phyloP scores from a whole-genome alignment of 2,329 filamentous ascomycete species.

The Epicoccum sorghinum region DNA sequence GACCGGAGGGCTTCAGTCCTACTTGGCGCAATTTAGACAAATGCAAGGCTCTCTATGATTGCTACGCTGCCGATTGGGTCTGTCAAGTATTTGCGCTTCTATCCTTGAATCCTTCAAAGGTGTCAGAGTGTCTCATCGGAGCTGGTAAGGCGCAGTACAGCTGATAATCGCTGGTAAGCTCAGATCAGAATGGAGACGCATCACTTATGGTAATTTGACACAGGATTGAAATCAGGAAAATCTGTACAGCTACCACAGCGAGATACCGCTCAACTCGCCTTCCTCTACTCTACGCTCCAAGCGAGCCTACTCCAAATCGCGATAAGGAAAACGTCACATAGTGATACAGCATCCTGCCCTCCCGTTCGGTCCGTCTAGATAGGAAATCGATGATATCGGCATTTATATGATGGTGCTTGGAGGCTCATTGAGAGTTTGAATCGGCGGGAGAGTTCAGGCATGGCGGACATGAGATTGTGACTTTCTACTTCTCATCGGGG shows the following conservation, averaged over 20 bases:
- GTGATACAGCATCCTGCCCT: conserved; percentile 33
- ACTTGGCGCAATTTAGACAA: too few relatives aligned
- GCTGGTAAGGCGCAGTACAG: too few relatives aligned
- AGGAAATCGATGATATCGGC: conserved; percentile 29
- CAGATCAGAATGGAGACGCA: not conserved
- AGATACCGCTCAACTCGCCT: conserved; percentile 29
- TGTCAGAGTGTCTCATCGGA: too few relatives aligned
- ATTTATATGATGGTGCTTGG: conserved; percentile 26
- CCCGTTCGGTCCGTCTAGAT: conserved; percentile 28
- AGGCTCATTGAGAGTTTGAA: conserved; percentile 23
- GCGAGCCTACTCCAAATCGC: conserved; percentile 21
- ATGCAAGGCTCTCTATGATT: too few relatives aligned
- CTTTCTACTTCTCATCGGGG: conserved; percentile 59
- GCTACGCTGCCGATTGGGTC: too few relatives aligned
- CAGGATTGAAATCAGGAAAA: conserved; percentile 13
- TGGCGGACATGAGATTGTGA: conserved; percentile 17
- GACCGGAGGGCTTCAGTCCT: too few relatives aligned
- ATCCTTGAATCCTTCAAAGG: too few relatives aligned
- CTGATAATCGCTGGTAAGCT: not conserved
- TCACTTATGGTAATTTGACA: not conserved
- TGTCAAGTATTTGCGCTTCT: too few relatives aligned
- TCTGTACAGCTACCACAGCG: conserved; percentile 41
- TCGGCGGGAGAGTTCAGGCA: conserved; percentile 19
- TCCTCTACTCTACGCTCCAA: conserved; percentile 14
- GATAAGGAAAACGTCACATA: conserved; percentile 31